These are phyloP conservation scores for Arbutus unedo DNA, from an alignment of 148 eudicot genomes.

Conservation along the genomic window DNA sequence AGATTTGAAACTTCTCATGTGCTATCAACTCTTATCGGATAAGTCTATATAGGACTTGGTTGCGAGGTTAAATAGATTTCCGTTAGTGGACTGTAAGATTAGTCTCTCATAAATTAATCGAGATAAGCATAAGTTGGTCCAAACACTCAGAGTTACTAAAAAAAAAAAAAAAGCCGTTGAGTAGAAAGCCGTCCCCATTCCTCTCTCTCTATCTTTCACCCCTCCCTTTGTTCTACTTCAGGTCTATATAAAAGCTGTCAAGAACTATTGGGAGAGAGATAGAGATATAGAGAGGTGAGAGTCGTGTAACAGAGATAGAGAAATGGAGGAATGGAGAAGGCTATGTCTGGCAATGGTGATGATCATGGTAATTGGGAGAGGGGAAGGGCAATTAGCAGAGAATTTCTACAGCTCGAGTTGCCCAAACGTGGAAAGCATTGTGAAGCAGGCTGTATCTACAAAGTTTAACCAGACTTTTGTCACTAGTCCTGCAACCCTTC, in stretches of 20 bases:
- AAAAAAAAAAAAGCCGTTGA: too few relatives aligned
- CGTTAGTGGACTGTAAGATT: too few relatives aligned
- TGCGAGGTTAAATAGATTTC: too few relatives aligned
- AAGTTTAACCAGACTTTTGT: conserved; percentile 48
- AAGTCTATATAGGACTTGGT: too few relatives aligned
- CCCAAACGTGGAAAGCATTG: conserved; percentile 50
- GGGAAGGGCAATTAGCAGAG: conserved; percentile 34
- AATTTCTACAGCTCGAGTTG: conserved; percentile 50
- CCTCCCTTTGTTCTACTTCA: neutral
- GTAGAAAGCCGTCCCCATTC: neutral
- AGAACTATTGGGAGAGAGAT: too few relatives aligned
- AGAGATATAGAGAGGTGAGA: too few relatives aligned
- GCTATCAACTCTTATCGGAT: too few relatives aligned
- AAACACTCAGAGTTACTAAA: too few relatives aligned
- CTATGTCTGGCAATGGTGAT: conserved; percentile 24
- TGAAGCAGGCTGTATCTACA: conserved; percentile 36
- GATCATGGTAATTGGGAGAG: conserved; percentile 19
- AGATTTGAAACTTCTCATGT: too few relatives aligned
- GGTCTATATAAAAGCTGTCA: too few relatives aligned
- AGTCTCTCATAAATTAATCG: too few relatives aligned
- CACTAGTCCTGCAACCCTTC: conserved; percentile 71
- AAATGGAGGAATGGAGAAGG: conserved; percentile 29
- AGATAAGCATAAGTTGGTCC: too few relatives aligned
- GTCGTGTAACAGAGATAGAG: neutral
- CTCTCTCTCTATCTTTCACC: neutral